Conservation (phyloP, 768 basidiomycete species). For the Auricularia sp. region DNA sequence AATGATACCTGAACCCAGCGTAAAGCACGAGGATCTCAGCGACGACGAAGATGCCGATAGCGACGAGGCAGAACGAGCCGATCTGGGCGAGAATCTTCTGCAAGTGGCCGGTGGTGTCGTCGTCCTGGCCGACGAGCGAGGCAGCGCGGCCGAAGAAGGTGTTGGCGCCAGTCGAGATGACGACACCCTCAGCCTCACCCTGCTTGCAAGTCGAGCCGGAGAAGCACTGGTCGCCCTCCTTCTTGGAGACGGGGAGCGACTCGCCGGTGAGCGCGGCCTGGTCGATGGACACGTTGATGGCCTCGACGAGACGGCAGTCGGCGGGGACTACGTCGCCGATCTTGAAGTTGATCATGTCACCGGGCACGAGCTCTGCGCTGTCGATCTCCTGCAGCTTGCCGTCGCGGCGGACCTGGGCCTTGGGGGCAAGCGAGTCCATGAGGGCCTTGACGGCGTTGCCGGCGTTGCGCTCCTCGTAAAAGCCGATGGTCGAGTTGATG, state of each 20-base stretch:
- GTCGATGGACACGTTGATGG: conserved; percentile 96
- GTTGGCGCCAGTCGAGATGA: conserved; percentile 96
- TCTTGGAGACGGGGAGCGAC: conserved; percentile 88
- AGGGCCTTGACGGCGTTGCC: conserved; percentile 99
- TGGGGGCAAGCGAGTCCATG: conserved; percentile 98
- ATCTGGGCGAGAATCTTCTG: conserved; percentile 98
- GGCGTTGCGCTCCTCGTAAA: conserved; percentile 94
- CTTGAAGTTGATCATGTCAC: conserved; percentile 96
- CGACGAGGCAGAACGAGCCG: conserved; percentile 93
- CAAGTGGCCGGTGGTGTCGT: conserved; percentile 95
- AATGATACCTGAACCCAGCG: conserved; percentile 80
- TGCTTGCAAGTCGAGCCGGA: conserved; percentile 98
- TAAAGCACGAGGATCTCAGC: conserved; percentile 93
- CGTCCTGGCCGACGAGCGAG: conserved; percentile 93
- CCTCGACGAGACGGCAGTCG: conserved; percentile 92
- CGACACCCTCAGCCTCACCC: conserved; percentile 97
- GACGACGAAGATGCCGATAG: conserved; percentile 91
- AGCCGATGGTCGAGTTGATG: conserved; percentile 95
- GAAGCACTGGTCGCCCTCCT: conserved; percentile 93
- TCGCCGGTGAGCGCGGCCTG: conserved; percentile 98
- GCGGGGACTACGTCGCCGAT: conserved; percentile 98
- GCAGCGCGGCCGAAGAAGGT: conserved; percentile 99
- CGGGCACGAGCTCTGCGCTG: conserved; percentile 81
- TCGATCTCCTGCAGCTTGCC: conserved; percentile 87
- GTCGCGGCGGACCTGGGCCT: conserved; percentile 86